Evolutionary conservation across 306 rosid genomes (phyloP), one percentile per base, ranked within the genome.

Genomic region (Abrus precatorius): DNA sequence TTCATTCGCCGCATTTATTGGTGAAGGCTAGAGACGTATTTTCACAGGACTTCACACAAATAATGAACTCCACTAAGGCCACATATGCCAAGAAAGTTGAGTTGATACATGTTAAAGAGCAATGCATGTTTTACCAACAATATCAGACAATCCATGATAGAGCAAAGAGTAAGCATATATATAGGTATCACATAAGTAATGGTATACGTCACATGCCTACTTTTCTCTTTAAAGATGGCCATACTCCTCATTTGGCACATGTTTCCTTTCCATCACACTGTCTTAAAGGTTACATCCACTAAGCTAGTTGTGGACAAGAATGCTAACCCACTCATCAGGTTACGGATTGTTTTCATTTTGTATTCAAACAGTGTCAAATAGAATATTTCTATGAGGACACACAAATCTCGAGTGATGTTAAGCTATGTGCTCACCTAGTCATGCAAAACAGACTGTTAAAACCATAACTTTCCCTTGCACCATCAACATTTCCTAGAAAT

Each of bases 211-310:
- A 79, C 29, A 79, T 75, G 70, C 75, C 54, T 74, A 61, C 76
- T 64, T 86, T 78, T 38, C 67, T 54, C 69, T 60, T 52, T 74
- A 78, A 78, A 86, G 75, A 69, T 71, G 61, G 13, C 41, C 75
- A 54, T 41, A 55, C 33, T 75, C 72, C 87, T 69, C 77, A 60
- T 83, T 65, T 83, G 34, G 85, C 80, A 86, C 83, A 82, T 79
- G 85, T 76, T 76, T 72, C 61, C 62, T 49, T 74, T 80, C 34
- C 40, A 20, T 65, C 69, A 41, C 76, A 13, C 6, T 63, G 73
- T 75, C 77, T 38, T 74, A 75, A 86, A 82, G 77, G 53, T 64
- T 75, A 52, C 80, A 56, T 66, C 87, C 87, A 86, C 85, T 80
- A 64, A 62, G 69, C 10, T 59, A 70, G 84, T 64, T 56, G 83